Percentiles rank a stretch among this genome's conserved stretches.
Conservation (phyloP, 495 filamentous ascomycete species). For the Aspergillus campestris region DNA sequence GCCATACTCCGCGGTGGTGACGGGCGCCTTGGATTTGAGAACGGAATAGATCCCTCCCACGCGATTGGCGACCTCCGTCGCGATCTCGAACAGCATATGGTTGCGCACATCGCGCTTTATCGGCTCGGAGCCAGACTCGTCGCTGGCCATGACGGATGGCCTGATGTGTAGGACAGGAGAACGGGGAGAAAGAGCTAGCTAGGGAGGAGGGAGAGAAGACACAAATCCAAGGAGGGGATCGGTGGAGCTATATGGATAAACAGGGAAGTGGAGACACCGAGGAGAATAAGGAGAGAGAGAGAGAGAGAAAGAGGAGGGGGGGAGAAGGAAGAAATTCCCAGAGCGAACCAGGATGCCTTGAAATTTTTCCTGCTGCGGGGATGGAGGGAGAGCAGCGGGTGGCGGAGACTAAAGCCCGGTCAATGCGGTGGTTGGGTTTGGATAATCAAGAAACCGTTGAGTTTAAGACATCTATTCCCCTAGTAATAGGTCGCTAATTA, state of each 20-base stretch:
- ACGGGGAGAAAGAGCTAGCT: not conserved
- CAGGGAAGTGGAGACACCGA: not conserved
- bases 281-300: not conserved
- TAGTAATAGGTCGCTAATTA: too few relatives aligned
- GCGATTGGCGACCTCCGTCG: constrained; percentile 94
- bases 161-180: not conserved
- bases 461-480: too few relatives aligned
- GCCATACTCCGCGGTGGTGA: constrained; percentile 97
- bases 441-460: too few relatives aligned
- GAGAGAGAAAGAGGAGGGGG: constrained; percentile 5
- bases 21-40: constrained; percentile 95
- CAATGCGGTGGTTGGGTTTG: too few relatives aligned
- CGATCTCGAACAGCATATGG: constrained; percentile 86
- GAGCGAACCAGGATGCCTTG: not conserved
- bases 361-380: not conserved
- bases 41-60: constrained; percentile 99
- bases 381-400: too few relatives aligned
- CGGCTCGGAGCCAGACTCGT: constrained; percentile 29
- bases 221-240: not conserved
- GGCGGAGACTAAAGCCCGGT: too few relatives aligned
- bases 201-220: not conserved
- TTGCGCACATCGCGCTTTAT: constrained; percentile 61
- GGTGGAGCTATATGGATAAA: not conserved
- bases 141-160: constrained; percentile 24
- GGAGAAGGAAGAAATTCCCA: constrained; percentile 1